phyloP scores from a whole-genome alignment of 768 basidiomycete genomes.

The Mycena rosella region DNA sequence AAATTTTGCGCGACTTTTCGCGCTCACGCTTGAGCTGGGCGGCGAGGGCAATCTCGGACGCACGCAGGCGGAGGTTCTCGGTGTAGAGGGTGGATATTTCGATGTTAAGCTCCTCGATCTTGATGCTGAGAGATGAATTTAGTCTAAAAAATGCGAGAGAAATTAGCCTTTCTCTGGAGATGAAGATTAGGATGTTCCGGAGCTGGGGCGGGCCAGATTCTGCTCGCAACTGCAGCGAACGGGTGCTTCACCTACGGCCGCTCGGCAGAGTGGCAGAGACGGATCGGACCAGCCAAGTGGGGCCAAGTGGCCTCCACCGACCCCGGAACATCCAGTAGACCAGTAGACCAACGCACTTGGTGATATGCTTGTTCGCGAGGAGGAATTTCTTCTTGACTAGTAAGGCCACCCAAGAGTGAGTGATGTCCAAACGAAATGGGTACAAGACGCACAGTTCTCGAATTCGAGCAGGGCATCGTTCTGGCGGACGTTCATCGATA shows the following conservation, averaged over 20 bases:
- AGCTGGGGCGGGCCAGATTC: background rate
- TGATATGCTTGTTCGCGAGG: conserved; percentile 92
- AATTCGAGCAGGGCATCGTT: conserved; percentile 87
- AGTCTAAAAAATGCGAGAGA: conserved; percentile 60
- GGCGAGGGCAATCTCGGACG: conserved; percentile 82
- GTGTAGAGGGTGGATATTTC: conserved; percentile 86
- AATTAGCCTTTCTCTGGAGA: background rate
- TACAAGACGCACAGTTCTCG: conserved; percentile 77
- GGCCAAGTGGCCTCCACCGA: background rate
- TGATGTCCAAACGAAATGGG: conserved; percentile 37
- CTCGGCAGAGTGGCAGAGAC: conserved; percentile 15
- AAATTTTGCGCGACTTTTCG: conserved; percentile 78
- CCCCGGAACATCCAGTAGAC: conserved; percentile 7
- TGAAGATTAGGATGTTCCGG: background rate
- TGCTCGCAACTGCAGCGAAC: background rate
- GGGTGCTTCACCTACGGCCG: background rate
- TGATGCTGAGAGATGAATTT: conserved; percentile 86
- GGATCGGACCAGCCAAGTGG: conserved; percentile 2
- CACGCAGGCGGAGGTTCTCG: conserved; percentile 85
- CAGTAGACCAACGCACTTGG: conserved; percentile 72
- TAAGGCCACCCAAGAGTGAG: conserved; percentile 49
- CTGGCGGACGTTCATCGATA: conserved; percentile 75
- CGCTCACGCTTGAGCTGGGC: conserved; percentile 85
- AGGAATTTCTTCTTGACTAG: conserved; percentile 94
- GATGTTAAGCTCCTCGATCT: conserved; percentile 86